These are phyloP conservation scores for Melaleuca alternifolia DNA, from an alignment of 345 rosid genomes.

Conservation along the genomic window DNA sequence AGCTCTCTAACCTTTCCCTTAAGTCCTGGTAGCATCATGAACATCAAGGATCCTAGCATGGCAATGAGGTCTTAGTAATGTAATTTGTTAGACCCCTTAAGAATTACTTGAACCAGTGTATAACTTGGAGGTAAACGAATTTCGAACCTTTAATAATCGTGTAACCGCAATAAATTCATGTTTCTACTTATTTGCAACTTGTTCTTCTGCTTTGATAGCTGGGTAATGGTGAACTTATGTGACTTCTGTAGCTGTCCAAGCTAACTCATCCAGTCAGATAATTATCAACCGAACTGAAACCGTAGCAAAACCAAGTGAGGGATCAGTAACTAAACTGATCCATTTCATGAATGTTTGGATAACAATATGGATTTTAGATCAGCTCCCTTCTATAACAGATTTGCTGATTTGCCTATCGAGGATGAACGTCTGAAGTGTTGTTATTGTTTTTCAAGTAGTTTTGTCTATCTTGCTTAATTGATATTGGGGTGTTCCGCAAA, in stretches of 20 bases:
- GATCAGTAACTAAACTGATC: background rate
- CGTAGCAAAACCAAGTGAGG: background rate
- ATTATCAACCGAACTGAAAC: background rate
- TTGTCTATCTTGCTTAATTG: background rate
- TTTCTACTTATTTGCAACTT: background rate
- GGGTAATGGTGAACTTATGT: background rate
- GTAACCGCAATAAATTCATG: background rate
- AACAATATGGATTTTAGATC: background rate
- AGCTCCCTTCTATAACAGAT: background rate
- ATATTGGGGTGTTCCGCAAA: background rate
- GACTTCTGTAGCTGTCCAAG: background rate
- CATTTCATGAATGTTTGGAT: background rate
- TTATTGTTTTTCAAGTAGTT: background rate
- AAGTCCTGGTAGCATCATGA: background rate
- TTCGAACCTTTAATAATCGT: background rate
- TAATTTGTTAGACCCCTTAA: background rate
- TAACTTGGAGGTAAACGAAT: background rate
- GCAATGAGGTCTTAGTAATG: background rate
- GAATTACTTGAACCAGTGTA: background rate
- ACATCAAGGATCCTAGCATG: background rate
- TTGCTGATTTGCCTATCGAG: background rate
- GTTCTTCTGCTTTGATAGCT: background rate
- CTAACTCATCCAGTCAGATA: background rate
- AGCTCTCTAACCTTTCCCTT: too few relatives aligned
- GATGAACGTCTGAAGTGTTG: background rate